phyloP scores from a whole-genome alignment of 2,329 filamentous ascomycete species.

The Chaetothyriales sp. region DNA sequence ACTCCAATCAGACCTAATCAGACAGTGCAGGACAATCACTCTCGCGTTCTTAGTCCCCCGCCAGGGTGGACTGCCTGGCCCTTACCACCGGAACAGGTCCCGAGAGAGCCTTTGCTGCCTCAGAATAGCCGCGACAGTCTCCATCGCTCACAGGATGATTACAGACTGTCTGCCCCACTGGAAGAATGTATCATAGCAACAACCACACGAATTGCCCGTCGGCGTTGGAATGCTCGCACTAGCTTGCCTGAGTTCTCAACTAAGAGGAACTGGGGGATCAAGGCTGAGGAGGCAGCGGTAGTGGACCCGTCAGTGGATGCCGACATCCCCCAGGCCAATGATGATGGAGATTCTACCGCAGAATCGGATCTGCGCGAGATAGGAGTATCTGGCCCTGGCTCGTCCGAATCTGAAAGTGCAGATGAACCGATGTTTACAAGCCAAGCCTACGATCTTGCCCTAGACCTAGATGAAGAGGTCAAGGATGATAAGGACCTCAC shows the following conservation, averaged over 20 bases:
- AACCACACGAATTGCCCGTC: slow-evolving; percentile 52
- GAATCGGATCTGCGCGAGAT: not conserved
- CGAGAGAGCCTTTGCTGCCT: slow-evolving; percentile 37
- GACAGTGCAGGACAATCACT: not conserved
- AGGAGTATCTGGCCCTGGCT: not conserved
- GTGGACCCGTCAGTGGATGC: not conserved
- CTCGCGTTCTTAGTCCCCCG: not conserved
- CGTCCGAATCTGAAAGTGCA: not conserved
- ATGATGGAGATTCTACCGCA: not conserved
- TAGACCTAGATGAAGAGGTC: slow-evolving; percentile 6
- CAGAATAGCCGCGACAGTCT: slow-evolving; percentile 13
- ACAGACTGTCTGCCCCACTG: slow-evolving; percentile 23
- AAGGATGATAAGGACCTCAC: slow-evolving; percentile 10
- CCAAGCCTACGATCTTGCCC: slow-evolving; percentile 4
- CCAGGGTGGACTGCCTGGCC: slow-evolving; percentile 73
- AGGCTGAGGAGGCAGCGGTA: not conserved
- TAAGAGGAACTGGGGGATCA: not conserved
- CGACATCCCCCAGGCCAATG: not conserved
- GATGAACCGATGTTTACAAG: slow-evolving; percentile 7
- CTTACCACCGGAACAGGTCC: slow-evolving; percentile 46
- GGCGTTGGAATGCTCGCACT: slow-evolving; percentile 30
- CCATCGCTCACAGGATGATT: slow-evolving; percentile 2
- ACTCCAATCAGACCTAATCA: not conserved
- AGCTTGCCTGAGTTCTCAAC: not conserved
- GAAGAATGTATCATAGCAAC: slow-evolving; percentile 55